These are phyloP conservation scores for Ophiocordyceps polyrhachis-furcata DNA, from an alignment of 2,329 filamentous ascomycete species.

Conservation along the genomic window DNA sequence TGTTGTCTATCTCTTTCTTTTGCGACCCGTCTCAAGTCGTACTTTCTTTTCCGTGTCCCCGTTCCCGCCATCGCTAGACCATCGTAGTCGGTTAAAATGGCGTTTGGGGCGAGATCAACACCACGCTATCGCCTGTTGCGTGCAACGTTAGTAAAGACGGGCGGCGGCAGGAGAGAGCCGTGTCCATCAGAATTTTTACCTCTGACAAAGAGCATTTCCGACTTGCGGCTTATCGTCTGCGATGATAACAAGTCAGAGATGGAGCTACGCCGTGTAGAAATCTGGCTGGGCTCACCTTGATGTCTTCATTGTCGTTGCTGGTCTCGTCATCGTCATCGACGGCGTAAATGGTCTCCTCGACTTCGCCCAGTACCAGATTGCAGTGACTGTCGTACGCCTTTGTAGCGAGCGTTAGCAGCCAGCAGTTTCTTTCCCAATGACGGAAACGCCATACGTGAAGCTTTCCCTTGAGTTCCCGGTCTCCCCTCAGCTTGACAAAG, in stretches of 20 bases:
- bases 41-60: background rate
- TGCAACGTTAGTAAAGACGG: constrained; percentile 7
- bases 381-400: constrained; percentile 98
- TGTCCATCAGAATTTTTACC: constrained; percentile 34
- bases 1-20: background rate
- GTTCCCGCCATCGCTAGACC: background rate
- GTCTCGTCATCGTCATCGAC: constrained; percentile 79
- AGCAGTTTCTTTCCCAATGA: background rate
- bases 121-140: constrained; percentile 48
- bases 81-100: constrained; percentile 17
- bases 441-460: constrained; percentile 51
- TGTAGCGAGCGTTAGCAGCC: constrained; percentile 2
- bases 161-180: background rate
- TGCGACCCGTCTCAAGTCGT: background rate
- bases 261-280: background rate
- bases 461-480: constrained; percentile 85
- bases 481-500: constrained; percentile 90
- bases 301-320: constrained; percentile 36
- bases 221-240: constrained; percentile 87
- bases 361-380: constrained; percentile 88
- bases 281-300: constrained; percentile 38
- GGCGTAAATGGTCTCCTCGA: constrained; percentile 91
- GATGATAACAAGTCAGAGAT: constrained; percentile 4
- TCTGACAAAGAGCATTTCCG: constrained; percentile 96
- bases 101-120: constrained; percentile 48